These are phyloP conservation scores for Gaeumannomyces sp. DNA, from an alignment of 2,329 filamentous ascomycete genomes.

Conservation along the genomic window DNA sequence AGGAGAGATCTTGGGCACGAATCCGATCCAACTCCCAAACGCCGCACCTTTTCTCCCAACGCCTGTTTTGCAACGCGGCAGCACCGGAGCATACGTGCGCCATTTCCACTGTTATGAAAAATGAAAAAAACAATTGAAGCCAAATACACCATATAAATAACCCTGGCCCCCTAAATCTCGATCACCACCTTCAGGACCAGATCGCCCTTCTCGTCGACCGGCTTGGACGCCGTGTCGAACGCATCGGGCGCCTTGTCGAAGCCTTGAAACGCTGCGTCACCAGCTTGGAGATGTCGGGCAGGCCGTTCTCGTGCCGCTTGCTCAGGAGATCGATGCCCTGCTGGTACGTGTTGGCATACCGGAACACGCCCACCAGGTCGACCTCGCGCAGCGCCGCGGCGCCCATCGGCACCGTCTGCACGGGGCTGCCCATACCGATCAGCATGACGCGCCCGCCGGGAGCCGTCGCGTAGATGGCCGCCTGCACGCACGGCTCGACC, in stretches of 20 bases:
- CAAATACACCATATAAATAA: neutral
- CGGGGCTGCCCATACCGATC: conserved; percentile 53
- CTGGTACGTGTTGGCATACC: conserved; percentile 33
- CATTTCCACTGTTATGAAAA: too few species aligned
- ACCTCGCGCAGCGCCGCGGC: conserved; percentile 43
- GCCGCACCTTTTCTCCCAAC: too few species aligned
- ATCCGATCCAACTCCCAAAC: too few species aligned
- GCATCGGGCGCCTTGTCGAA: conserved; percentile 57
- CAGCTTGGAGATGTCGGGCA: conserved; percentile 61
- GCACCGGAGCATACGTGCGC: too few species aligned
- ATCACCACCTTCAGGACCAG: conserved; percentile 71
- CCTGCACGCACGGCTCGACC: conserved; percentile 69
- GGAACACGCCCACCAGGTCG: conserved; percentile 47
- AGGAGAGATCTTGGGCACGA: too few species aligned
- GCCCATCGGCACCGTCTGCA: conserved; percentile 48
- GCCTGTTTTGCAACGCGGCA: too few species aligned
- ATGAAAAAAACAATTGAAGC: too few species aligned
- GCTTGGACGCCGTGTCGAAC: conserved; percentile 66
- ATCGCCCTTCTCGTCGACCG: conserved; percentile 62
- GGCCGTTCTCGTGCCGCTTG: conserved; percentile 28
- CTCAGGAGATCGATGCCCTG: conserved; percentile 33
- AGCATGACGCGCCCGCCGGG: conserved; percentile 48
- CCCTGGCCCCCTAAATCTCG: conserved; percentile 28
- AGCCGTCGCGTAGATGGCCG: conserved; percentile 57
- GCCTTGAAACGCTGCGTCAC: conserved; percentile 64